These are phyloP conservation scores for Nannochloropsis granulata DNA, from an alignment of 108 stramenopile species.

Conservation along the genomic window DNA sequence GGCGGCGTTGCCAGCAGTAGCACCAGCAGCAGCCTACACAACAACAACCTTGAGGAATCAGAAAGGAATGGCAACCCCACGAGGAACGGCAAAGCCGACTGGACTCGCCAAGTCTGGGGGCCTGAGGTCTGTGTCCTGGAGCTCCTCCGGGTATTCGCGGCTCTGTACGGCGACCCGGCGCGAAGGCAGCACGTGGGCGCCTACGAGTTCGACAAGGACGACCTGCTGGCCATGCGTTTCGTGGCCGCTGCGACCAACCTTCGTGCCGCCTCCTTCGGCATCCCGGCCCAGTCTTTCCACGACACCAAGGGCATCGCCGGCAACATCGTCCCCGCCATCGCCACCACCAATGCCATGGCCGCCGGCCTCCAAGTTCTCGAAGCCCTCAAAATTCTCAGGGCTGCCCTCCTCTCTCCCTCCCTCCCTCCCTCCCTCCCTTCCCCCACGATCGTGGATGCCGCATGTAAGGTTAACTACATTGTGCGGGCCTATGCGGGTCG, in stretches of 20 bases:
- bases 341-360: slow-evolving; percentile 98
- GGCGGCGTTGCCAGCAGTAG: not conserved
- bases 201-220: slow-evolving; percentile 73
- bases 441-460: not conserved
- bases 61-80: too few relatives aligned
- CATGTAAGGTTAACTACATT: slow-evolving; percentile 18
- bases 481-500: slow-evolving; percentile 7
- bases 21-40: too few relatives aligned
- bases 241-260: slow-evolving; percentile 84
- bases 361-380: slow-evolving; percentile 49
- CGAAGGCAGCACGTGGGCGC: slow-evolving; percentile 1
- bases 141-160: not conserved
- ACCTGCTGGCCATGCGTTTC: slow-evolving; percentile 76
- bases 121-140: not conserved
- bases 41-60: too few relatives aligned
- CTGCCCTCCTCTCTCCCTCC: not conserved
- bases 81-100: not conserved
- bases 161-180: not conserved
- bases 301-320: slow-evolving; percentile 96
- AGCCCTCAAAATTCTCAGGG: slow-evolving; percentile 35
- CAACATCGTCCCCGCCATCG: slow-evolving; percentile 98
- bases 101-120: not conserved
- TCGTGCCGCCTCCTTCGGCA: slow-evolving; percentile 62
- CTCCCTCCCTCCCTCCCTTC: not conserved
- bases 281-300: slow-evolving; percentile 34